Base-by-base conservation (phyloP, 1,284 basidiomycete species). In the Moesziomyces aphidis region DNA sequence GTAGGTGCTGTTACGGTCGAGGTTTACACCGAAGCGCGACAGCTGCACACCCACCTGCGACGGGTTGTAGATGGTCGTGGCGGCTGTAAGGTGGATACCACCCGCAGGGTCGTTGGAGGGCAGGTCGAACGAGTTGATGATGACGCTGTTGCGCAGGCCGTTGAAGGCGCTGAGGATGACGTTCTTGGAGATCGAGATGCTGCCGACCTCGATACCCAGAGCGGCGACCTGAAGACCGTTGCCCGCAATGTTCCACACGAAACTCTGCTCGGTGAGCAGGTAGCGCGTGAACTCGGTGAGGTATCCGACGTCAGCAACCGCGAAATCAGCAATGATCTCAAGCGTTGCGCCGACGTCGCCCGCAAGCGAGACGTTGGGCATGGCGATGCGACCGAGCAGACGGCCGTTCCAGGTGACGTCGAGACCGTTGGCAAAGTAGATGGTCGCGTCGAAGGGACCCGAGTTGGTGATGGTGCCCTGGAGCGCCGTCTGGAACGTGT, bases 31-130 rank as follows among this genome's bases (percentile, higher is more conserved):
- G 64, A 93, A 88, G 5, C 88, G 88, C 60, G 87, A 89, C 13
- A 92, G 86, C 67, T 89, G 85, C 13, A 93, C 89, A 57, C 91
- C 92, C 48, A 93, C 90, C 87, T 92, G 91, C 4, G 92, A 90
- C 23, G 91, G 91, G 78, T 92, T 93, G 15, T 87, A 86, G 26
- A 90, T 87, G 19, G 87, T 88, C 1, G 91, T 88, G 54, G 90
- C 86, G 13, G 92, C 86, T 1, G 89, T 91, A 50, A 93, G 86
- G 66, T 89, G 88, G 64, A 93, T 90, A 45, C 91, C 91, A n/a
- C 92, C 92, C 4, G 88, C 88, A 2, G 91, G 90, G 73, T 92
- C 91, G 79, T 93, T 88, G 23, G 87, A 86, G 1, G 91, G 92
- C 48, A 93, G 84, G 83, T 93, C 90, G 80, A 93, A 93, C 4